Evolutionary conservation across 176 grass and related monocot genomes (phyloP), one percentile per base, ranked within the genome.

Genomic region (Leersia perrieri): DNA sequence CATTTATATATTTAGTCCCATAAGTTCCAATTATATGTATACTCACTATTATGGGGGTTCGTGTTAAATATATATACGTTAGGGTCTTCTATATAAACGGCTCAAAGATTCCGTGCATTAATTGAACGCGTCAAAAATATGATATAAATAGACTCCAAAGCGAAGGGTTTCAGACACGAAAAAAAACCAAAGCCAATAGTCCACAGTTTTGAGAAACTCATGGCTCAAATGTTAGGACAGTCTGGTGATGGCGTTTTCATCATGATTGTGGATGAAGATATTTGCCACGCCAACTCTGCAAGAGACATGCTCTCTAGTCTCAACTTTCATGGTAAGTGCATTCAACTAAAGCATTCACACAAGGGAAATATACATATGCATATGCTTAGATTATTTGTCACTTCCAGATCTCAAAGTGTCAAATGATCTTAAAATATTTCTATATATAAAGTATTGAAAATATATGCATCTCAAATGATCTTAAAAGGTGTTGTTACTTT

Each of bases 191-290:
- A 60, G 23, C n/a, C n/a, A n/a, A n/a, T n/a, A n/a, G n/a, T n/a
- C n/a, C n/a, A n/a, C n/a, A n/a, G n/a, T 34, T 22, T 45, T 77
- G 3, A 9, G 20, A 72, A 65, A 15, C 16, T 35, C 9, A 86
- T 80, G 83, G 41, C 35, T n/a, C 25, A 47, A 49, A 34, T 9
- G 38, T 26, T 30, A 70, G 57, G 11, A 36, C 0, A 0, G 3
- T 18, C 55, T 16, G 16, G 2, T 28, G 0, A 51, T 79, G 39
- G 36, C 7, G 23, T 73, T 41, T 9, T 33, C 32, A 42, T 80
- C 41, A 33, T 86, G 3, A 33, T 66, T 5, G 28, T 86, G 51
- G 68, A 86, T 38, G 60, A 80, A 80, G 68, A 86, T 73, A 14
- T 53, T 16, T 3, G 1, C 5, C 58, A 86, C 66, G 60, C 68